Evolutionary conservation across 2,329 filamentous ascomycete species (phyloP).

Genomic region (Cladophialophora carrionii): DNA sequence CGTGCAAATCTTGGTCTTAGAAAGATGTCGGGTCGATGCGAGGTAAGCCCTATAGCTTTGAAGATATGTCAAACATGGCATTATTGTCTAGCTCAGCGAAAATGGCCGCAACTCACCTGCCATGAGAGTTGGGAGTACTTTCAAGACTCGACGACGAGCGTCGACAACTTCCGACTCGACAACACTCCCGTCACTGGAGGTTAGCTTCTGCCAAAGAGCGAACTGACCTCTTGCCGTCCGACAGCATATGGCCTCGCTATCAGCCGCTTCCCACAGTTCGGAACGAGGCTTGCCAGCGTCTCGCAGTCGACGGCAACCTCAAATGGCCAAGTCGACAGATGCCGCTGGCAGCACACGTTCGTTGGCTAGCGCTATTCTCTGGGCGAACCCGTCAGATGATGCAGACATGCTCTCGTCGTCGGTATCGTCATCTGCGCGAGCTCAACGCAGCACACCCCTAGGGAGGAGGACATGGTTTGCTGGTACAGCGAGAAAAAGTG

Average conservation of each 20-base stretch:
- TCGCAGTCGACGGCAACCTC: not conserved
- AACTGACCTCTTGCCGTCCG: not conserved
- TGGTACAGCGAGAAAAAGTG: too few species aligned
- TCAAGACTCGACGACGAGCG: not conserved
- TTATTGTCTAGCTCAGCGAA: not conserved
- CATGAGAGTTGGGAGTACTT: not conserved
- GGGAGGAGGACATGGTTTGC: too few species aligned
- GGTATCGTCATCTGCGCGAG: too few species aligned
- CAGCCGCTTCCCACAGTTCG: not conserved
- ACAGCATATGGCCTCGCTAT: not conserved
- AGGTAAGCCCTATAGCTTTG: not conserved
- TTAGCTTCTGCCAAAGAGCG: not conserved
- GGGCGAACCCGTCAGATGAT: too few species aligned
- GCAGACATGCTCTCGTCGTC: too few species aligned
- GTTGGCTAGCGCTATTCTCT: too few species aligned
- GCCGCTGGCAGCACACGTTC: too few species aligned
- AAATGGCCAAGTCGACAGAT: not conserved
- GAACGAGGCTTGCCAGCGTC: not conserved
- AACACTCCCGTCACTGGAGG: not conserved
- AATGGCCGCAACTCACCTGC: not conserved
- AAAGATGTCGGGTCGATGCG: not conserved
- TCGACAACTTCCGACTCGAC: not conserved
- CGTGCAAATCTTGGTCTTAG: not conserved
- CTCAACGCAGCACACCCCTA: too few species aligned
- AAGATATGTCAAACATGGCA: not conserved